Evolutionary conservation across 1,284 basidiomycete genomes (phyloP).

Genomic region (Pterulicium gracile): DNA sequence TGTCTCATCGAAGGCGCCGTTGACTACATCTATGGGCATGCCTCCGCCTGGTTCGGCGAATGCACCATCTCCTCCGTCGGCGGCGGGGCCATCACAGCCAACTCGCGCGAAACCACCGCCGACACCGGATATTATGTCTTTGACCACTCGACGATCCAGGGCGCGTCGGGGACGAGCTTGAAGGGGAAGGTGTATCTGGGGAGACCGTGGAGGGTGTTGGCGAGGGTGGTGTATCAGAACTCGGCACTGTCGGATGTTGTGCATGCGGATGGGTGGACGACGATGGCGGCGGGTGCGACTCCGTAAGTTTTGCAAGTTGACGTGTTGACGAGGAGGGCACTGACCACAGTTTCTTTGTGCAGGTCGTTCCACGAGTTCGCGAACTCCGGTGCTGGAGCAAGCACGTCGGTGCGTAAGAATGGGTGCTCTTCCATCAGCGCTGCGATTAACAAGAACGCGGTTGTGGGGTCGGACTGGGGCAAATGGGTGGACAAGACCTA

Average conservation of each 20-base stretch:
- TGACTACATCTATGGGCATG: conserved; percentile 18
- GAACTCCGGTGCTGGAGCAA: conserved; percentile 17
- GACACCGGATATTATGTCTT: conserved; percentile 17
- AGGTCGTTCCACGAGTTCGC: conserved; percentile 16
- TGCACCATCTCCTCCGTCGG: conserved; percentile 16
- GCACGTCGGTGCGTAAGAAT: conserved; percentile 14
- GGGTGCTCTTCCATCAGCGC: conserved; percentile 13
- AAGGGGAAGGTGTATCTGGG: conserved; percentile 15
- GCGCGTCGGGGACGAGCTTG: conserved; percentile 12
- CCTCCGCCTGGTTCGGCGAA: conserved; percentile 19
- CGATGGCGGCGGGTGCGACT: conserved; percentile 15
- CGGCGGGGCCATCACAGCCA: conserved; percentile 18
- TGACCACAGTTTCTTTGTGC: not conserved
- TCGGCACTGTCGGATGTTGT: conserved; percentile 14
- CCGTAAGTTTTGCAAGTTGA: conserved; percentile 11
- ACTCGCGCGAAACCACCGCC: conserved; percentile 12
- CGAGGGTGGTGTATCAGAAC: conserved; percentile 17
- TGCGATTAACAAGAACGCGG: conserved; percentile 14
- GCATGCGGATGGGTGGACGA: conserved; percentile 16
- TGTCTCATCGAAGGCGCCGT: conserved; percentile 18
- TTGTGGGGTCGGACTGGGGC: conserved; percentile 15
- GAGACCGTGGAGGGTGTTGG: conserved; percentile 16
- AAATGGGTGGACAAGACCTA: conserved; percentile 11
- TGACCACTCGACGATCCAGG: conserved; percentile 15
- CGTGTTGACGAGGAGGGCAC: not conserved